These are phyloP conservation scores for Vigna mungo DNA, from an alignment of 306 rosid genomes.

Conservation along the genomic window DNA sequence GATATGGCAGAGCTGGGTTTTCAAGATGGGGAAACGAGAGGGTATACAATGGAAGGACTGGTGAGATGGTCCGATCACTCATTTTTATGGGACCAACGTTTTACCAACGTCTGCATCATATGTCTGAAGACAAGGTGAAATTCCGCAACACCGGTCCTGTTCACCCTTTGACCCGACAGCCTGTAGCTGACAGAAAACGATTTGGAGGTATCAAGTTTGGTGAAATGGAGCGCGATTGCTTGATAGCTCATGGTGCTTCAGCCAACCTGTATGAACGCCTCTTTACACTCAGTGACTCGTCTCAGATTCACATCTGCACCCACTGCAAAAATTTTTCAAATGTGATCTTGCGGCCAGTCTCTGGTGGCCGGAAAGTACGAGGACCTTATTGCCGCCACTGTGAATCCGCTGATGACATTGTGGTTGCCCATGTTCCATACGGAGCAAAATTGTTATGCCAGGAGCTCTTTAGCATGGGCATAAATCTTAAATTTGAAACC, in stretches of 20 bases:
- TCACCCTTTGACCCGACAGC: conserved; percentile 97
- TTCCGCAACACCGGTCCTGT: conserved; percentile 98
- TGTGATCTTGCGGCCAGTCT: conserved; percentile 70
- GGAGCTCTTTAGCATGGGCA: conserved; percentile 99
- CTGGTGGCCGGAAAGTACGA: conserved; percentile 85
- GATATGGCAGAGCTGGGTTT: conserved; percentile 79
- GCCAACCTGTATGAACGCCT: conserved; percentile 95
- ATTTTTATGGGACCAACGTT: conserved; percentile 98
- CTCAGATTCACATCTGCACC: conserved; percentile 81
- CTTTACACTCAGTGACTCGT: conserved; percentile 90
- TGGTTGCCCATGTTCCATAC: conserved; percentile 78
- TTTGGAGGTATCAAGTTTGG: conserved; percentile 98
- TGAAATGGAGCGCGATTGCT: conserved; percentile 99
- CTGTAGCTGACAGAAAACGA: conserved; percentile 94
- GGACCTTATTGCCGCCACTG: conserved; percentile 91
- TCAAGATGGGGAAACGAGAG: conserved; percentile 92
- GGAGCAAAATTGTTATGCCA: conserved; percentile 90
- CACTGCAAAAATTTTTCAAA: conserved; percentile 77
- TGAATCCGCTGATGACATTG: conserved; percentile 76
- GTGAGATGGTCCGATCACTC: conserved; percentile 84
- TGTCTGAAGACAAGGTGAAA: conserved; percentile 96
- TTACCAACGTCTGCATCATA: conserved; percentile 92
- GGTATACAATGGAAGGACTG: conserved; percentile 90
- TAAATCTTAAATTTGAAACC: conserved; percentile 81
- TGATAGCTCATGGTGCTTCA: conserved; percentile 95